Evolutionary conservation across 495 filamentous ascomycete species (phyloP), one percentile per base, ranked within the genome.

Genomic region (Halenospora varia): DNA sequence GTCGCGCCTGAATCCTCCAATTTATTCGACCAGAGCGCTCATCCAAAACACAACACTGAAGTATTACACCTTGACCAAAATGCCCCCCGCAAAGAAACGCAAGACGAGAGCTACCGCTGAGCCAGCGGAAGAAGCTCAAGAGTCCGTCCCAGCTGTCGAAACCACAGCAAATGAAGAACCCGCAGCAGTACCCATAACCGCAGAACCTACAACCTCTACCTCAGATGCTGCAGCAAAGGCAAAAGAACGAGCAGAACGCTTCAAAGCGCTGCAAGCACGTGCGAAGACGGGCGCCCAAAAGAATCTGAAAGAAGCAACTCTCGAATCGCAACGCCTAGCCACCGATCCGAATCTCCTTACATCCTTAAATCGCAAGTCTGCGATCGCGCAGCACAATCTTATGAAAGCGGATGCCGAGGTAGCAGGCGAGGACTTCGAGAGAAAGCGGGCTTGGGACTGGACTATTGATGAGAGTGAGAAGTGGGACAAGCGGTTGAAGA

Each of bases 381-480:
- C 89, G 25, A 84, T 92, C 55, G 92, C 92, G 13, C 88, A 88
- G 22, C 90, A 96, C 70, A 97, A 97, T 59, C 85, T 98, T 3
- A 81, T 96, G 26, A 96, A 96, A 74, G 90, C 92, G 13, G 92
- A 96, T 61, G 84, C 87, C 1, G 88, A 89, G 68, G 90, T 88
- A 11, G 77, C 78, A 0, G 92, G 93, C 10, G 90, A 89, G 60
- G 92, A 97, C 70, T 98, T 97, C 66, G 95, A 98, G 73, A 88
- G 94, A 56, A 97, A 97, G 74, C 85, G 95, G 25, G 92, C 93
- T 1, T 97, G 94, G 94, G 95, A 97, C 71, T 97, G 93, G 92
- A 97, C 94, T 0, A 75, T 92, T 15, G 94, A 97, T 23, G 94
- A 98, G 72, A 84, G 82, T 47, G 94, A 96, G 74, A 83, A 84